Evolutionary conservation across 257 asterid species (phyloP).

Genomic region (Fraxinus excelsior): DNA sequence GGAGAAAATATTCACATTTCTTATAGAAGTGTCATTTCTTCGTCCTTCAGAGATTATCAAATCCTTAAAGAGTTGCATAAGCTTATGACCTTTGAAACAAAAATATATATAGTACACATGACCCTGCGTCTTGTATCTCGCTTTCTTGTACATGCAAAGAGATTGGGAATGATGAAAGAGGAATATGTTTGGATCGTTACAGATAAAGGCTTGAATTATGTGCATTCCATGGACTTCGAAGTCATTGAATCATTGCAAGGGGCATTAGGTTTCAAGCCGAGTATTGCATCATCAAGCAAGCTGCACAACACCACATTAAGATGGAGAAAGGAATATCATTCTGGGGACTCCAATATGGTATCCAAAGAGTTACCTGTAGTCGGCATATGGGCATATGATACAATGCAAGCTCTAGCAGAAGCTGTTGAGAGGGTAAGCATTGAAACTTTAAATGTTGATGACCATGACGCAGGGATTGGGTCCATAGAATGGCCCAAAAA

Average conservation of each 20-base stretch:
- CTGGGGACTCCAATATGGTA: too few species aligned
- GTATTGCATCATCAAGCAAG: neutral
- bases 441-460: neutral
- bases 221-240: neutral
- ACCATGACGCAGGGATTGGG: neutral
- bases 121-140: neutral
- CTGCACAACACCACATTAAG: neutral
- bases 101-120: neutral
- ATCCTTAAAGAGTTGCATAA: neutral
- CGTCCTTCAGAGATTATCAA: neutral
- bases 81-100: neutral
- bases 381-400: neutral
- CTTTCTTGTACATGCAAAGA: neutral
- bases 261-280: neutral
- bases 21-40: neutral
- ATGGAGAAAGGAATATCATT: too few species aligned
- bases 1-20: neutral
- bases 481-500: neutral
- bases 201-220: neutral
- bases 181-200: neutral
- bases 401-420: neutral
- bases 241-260: neutral
- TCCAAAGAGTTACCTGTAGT: neutral
- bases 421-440: neutral
- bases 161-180: neutral